Evolutionary conservation across 805 yeast genomes (phyloP), one percentile per base, ranked within the genome.

Genomic region (Cyberlindnera euphorbiiphila): DNA sequence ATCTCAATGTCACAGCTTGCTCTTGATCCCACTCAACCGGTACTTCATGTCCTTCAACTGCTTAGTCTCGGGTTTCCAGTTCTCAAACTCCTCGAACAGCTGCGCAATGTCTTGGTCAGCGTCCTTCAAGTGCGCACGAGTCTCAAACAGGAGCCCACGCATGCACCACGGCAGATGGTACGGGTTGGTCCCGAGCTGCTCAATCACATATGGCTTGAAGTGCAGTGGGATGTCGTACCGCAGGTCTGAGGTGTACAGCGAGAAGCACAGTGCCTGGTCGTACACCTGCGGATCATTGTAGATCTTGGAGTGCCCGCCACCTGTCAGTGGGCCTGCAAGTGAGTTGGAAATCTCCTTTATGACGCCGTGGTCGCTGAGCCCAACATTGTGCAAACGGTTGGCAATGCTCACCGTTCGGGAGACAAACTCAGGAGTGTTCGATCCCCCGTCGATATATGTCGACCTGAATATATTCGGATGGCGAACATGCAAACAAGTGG

Each of bases 391-490:
- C 30, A 89, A 61, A 36, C 75, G 77, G 39, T 89, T 74, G 5
- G 95, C 85, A 9, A 88, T 63, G 11, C 82, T 73, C 1, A 88
- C 80, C 19, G 91, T 69, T 32, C 82, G 72, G 15, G 84, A 73
- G 9, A 93, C 80, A 57, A 93, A 91, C 12, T 71, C 69, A 0
- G 96, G 96, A 0, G 95, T 77, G 38, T 75, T 74, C 1, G 93
- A 80, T 15, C 80, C 74, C 23, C 83, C 85, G 58, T 93, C 98
- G 22, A 91, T 77, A 55, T 86, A 93, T 14, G 89, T 88, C 0
- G 96, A 94, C 36, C 96, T 69, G 54, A 77, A 89, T 12, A 91
- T 77, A 59, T 88, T 85, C 4, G 98, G 98, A 64, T 91, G 98
- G 47, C 74, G 72, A 2, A 85, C 71, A 59, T 88, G 94, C 1